phyloP scores from a whole-genome alignment of 805 yeast species.

The Cyberlindnera xylosilytica region DNA sequence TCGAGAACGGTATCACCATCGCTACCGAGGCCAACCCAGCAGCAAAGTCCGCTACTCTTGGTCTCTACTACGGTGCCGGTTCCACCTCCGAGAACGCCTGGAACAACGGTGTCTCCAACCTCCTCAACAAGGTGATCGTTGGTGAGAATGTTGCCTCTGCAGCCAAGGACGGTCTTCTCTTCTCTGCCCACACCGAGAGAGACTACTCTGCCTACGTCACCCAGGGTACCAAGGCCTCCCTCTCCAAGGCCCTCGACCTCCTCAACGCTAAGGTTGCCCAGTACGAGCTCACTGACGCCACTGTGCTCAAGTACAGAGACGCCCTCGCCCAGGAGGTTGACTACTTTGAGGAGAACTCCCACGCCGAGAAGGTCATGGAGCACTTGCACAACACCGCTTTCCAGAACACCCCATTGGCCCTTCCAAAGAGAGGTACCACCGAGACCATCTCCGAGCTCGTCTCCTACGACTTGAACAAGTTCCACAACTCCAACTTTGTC shows the following conservation, averaged over 20 bases:
- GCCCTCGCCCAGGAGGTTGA: constrained; percentile 46
- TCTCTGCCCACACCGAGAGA: constrained; percentile 52
- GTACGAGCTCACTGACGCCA: constrained; percentile 38
- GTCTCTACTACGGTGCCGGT: constrained; percentile 74
- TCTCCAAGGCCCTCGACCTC: constrained; percentile 48
- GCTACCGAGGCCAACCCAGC: constrained; percentile 62
- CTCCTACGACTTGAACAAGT: constrained; percentile 52
- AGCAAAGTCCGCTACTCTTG: constrained; percentile 58
- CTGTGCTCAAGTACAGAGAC: constrained; percentile 45
- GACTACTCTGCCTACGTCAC: constrained; percentile 66
- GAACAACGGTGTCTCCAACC: constrained; percentile 77
- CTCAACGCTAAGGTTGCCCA: constrained; percentile 42
- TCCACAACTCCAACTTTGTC: constrained; percentile 54
- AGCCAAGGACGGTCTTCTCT: constrained; percentile 50
- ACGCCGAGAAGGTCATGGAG: constrained; percentile 55
- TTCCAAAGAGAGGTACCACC: constrained; percentile 73
- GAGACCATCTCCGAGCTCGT: constrained; percentile 61
- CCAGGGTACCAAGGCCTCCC: constrained; percentile 48
- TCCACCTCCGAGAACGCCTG: constrained; percentile 75
- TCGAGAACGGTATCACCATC: constrained; percentile 71
- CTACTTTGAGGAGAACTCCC: constrained; percentile 53
- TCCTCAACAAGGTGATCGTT: constrained; percentile 51
- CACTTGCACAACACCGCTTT: constrained; percentile 81
- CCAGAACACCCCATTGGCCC: constrained; percentile 79
- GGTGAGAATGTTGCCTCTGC: constrained; percentile 33